A percentile compares a stretch with the other conserved stretches of the same genome.
phyloP scores from a whole-genome alignment of 352 stramenopile genomes.

The Phytophthora aleatoria region DNA sequence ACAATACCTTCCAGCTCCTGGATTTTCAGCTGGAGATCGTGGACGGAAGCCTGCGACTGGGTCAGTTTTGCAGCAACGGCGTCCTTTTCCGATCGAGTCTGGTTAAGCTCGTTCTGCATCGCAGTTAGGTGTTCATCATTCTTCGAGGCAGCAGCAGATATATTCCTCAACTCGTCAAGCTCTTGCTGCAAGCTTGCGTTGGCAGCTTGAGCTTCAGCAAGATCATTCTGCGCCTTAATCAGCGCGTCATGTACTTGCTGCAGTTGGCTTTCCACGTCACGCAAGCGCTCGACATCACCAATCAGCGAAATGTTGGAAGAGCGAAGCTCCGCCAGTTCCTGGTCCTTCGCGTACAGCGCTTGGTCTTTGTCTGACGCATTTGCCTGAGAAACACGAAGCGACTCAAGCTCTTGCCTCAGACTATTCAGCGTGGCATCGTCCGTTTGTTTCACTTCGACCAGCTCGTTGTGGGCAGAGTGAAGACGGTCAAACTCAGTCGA shows the following conservation, averaged over 20 bases:
- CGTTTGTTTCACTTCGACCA: slow-evolving; percentile 34
- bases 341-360: slow-evolving; percentile 32
- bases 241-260: slow-evolving; percentile 32
- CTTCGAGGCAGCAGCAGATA: slow-evolving; percentile 42
- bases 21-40: slow-evolving; percentile 36
- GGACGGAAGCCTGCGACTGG: slow-evolving; percentile 20
- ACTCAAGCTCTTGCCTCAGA: slow-evolving; percentile 37
- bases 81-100: slow-evolving; percentile 32
- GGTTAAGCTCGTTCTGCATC: slow-evolving; percentile 35
- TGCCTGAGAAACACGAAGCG: slow-evolving; percentile 23
- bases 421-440: slow-evolving; percentile 28
- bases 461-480: slow-evolving; percentile 30
- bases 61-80: slow-evolving; percentile 25
- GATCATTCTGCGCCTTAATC: slow-evolving; percentile 36
- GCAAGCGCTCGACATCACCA: slow-evolving; percentile 38
- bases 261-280: slow-evolving; percentile 41
- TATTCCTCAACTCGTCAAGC: slow-evolving; percentile 37
- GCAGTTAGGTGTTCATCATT: slow-evolving; percentile 36
- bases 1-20: slow-evolving; percentile 38
- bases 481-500: slow-evolving; percentile 49
- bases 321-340: slow-evolving; percentile 41
- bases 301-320: slow-evolving; percentile 17
- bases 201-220: slow-evolving; percentile 35
- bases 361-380: slow-evolving; percentile 30
- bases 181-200: slow-evolving; percentile 42